Base-by-base conservation (phyloP, 805 yeast species). In the Metschnikowia matae region DNA sequence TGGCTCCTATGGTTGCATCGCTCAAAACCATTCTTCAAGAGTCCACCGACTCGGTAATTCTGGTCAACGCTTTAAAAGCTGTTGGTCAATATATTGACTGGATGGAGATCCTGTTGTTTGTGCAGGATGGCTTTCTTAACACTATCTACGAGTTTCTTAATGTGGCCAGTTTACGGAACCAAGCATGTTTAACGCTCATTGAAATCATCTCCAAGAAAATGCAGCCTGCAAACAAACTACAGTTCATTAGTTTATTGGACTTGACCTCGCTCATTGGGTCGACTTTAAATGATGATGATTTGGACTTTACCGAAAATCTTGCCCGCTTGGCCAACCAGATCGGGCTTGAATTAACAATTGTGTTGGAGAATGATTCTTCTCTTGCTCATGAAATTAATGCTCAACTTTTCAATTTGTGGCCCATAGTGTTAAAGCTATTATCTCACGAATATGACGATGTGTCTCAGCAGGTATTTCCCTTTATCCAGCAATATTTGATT, bases 41-140 rank as follows among this genome's bases (percentile, higher is more conserved):
- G 48, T 60, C 45, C 46, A 54, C 55, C 29, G 82, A 81, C 52
- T 36, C 55, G 2, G 55, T 49, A 2, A 76, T 86, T 54, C 58
- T 87, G 60, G 81, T 78, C 54, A 78, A 79, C 52, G 70, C 82
- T 6, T 74, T 89, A 45, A 74, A 75, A 47, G 83, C 83, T 49
- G 81, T 94, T 49, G 97, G 97, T 10, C 82, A 82, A 11, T 94
- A 87, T 78, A 87, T 90, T 21, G 84, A 91, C 21, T 94, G 99
- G 99, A 89, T 91, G 65, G 95, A 89, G 64, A 83, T 91, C 53
- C 74, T 84, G 48, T 73, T 89, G 58, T 81, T 92, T 48, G 76
- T 90, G 31, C 81, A 81, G 45, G 75, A 79, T 33, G 79, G 79
- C 20, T 83, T 80, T 57, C 70, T 88, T 59, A 67, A 74, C 26